Conservation (phyloP, 1,139 yeast genomes). For the Torulaspora pretoriensis region DNA sequence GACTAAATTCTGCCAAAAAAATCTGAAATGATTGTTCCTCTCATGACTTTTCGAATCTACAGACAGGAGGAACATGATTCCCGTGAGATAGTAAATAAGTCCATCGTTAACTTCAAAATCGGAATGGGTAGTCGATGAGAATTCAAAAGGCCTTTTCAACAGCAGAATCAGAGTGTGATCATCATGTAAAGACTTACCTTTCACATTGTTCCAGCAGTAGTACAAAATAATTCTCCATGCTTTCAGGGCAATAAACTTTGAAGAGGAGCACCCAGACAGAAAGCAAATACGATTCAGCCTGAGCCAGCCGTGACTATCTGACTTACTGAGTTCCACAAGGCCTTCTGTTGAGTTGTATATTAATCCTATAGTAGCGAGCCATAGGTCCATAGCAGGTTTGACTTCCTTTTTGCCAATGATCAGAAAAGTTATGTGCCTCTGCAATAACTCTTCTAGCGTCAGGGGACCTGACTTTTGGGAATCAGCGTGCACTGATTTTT, state of each 20-base stretch:
- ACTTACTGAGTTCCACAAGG: slow-evolving; percentile 10
- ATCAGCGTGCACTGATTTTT: slow-evolving; percentile 3
- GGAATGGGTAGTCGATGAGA: slow-evolving; percentile 4
- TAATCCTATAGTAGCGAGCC: slow-evolving; percentile 32
- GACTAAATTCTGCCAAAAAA: slow-evolving; percentile 20
- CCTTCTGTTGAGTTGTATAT: slow-evolving; percentile 20
- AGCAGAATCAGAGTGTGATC: slow-evolving; percentile 8
- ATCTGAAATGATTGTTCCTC: slow-evolving; percentile 2
- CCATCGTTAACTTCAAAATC: slow-evolving; percentile 14
- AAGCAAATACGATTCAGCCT: slow-evolving; percentile 22
- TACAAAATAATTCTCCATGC: slow-evolving; percentile 31
- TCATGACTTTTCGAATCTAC: slow-evolving; percentile 1
- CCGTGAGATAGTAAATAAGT: slow-evolving; percentile 17
- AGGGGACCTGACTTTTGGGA: not conserved
- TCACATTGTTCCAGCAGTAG: slow-evolving; percentile 19
- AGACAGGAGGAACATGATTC: slow-evolving; percentile 17
- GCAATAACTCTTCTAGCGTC: slow-evolving; percentile 21
- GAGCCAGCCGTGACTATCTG: slow-evolving; percentile 23
- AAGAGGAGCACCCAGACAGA: slow-evolving; percentile 10
- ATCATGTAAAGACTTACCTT: slow-evolving; percentile 1
- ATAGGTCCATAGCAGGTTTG: slow-evolving; percentile 31
- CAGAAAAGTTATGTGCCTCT: slow-evolving; percentile 18
- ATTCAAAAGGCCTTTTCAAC: slow-evolving; percentile 19
- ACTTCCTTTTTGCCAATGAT: slow-evolving; percentile 20
- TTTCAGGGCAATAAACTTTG: slow-evolving; percentile 23